Conservation (phyloP, 768 basidiomycete species). For the Boletus edulis region DNA sequence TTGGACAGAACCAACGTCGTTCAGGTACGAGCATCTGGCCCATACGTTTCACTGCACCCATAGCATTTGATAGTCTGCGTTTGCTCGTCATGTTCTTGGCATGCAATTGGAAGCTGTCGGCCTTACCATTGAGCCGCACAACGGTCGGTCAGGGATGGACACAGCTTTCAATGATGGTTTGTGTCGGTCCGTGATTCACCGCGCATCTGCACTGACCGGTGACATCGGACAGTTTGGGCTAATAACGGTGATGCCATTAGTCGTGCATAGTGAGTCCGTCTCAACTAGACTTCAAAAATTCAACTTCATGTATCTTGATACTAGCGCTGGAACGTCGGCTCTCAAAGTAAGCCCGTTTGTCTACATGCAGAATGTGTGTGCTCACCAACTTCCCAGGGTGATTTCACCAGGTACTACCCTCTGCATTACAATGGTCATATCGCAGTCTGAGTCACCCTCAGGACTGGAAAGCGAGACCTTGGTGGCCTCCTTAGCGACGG, state of each 20-base stretch:
- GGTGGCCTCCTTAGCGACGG: slow-evolving; percentile 93
- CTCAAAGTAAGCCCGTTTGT: slow-evolving; percentile 63
- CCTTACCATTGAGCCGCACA: slow-evolving; percentile 52
- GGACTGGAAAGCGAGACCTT: slow-evolving; percentile 95
- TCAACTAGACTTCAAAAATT: background rate
- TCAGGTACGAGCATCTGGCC: slow-evolving; percentile 47
- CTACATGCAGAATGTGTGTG: background rate
- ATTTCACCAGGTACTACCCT: slow-evolving; percentile 75
- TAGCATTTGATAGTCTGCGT: slow-evolving; percentile 65
- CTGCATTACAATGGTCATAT: background rate
- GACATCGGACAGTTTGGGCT: slow-evolving; percentile 72
- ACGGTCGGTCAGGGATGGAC: slow-evolving; percentile 61
- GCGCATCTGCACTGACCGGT: background rate
- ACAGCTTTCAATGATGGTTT: slow-evolving; percentile 76
- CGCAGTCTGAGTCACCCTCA: slow-evolving; percentile 25
- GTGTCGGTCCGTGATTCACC: slow-evolving; percentile 3
- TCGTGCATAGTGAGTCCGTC: slow-evolving; percentile 66
- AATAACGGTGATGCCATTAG: slow-evolving; percentile 97
- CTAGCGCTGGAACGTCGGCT: slow-evolving; percentile 91
- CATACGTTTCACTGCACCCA: slow-evolving; percentile 2
- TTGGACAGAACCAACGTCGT: slow-evolving; percentile 95
- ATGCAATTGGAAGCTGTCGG: slow-evolving; percentile 74
- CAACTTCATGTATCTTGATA: slow-evolving; percentile 14
- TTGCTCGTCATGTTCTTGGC: slow-evolving; percentile 80
- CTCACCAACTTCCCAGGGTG: slow-evolving; percentile 50